phyloP scores from a whole-genome alignment of 345 rosid species.

The Sonneratia caseolaris region DNA sequence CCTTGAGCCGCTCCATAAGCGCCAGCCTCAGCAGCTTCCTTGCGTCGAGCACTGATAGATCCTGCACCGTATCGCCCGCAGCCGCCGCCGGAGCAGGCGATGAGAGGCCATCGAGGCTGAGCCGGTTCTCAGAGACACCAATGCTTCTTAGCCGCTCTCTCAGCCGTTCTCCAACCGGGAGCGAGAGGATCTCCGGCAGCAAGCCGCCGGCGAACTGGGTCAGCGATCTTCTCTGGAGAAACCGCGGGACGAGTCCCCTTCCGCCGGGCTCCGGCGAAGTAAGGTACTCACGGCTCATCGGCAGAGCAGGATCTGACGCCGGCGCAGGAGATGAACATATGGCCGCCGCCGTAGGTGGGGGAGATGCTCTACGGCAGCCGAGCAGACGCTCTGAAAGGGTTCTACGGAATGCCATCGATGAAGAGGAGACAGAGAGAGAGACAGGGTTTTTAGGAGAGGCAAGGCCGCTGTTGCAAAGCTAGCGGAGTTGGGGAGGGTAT shows the following conservation, averaged over 20 bases:
- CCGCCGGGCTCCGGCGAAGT: slow-evolving; percentile 24
- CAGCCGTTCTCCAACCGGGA: slow-evolving; percentile 42
- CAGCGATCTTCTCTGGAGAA: slow-evolving; percentile 29
- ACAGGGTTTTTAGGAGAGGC: neutral
- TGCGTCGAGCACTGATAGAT: slow-evolving; percentile 39
- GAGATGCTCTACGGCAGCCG: slow-evolving; percentile 6
- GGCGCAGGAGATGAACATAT: neutral
- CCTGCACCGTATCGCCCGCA: slow-evolving; percentile 2
- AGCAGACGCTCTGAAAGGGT: slow-evolving; percentile 27
- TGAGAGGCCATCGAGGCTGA: slow-evolving; percentile 15
- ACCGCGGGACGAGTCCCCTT: slow-evolving; percentile 29
- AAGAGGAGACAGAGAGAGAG: neutral
- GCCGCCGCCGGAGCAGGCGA: slow-evolving; percentile 5
- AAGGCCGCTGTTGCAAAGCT: neutral
- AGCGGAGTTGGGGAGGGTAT: slow-evolving; percentile 2
- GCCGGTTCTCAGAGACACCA: slow-evolving; percentile 9
- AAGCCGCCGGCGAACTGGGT: slow-evolving; percentile 8
- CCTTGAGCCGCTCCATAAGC: slow-evolving; percentile 30
- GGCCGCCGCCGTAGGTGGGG: too few relatives aligned
- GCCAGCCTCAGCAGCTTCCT: slow-evolving; percentile 44
- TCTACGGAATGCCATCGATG: slow-evolving; percentile 44
- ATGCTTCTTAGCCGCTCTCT: slow-evolving; percentile 18
- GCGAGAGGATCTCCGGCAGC: slow-evolving; percentile 28
- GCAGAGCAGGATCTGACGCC: slow-evolving; percentile 10
- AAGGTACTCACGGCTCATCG: slow-evolving; percentile 29